Percentiles rank a stretch among this genome's conserved stretches.
These are phyloP conservation scores for Mycocentrospora acerina DNA, from an alignment of 2,329 filamentous ascomycete genomes.

Conservation along the genomic window DNA sequence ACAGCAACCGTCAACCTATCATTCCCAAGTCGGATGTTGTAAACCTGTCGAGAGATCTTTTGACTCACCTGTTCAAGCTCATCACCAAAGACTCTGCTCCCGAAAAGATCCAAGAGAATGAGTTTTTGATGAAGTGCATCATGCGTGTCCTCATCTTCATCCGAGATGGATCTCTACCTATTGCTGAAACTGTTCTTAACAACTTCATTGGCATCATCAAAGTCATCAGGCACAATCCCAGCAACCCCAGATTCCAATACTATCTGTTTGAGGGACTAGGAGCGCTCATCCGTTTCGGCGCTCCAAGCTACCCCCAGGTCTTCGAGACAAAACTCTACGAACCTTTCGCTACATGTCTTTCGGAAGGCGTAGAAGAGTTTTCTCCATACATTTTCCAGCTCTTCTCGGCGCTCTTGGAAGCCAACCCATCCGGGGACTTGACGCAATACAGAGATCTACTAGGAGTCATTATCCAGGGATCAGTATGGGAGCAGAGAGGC, in stretches of 20 bases:
- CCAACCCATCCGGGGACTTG: slow-evolving; percentile 75
- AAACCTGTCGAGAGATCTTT: slow-evolving; percentile 79
- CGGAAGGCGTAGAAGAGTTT: slow-evolving; percentile 87
- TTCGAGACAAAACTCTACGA: slow-evolving; percentile 81
- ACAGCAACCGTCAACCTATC: slow-evolving; percentile 73
- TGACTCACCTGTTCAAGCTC: slow-evolving; percentile 86
- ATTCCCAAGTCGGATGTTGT: slow-evolving; percentile 79
- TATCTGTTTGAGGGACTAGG: slow-evolving; percentile 96
- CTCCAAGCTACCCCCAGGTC: slow-evolving; percentile 66
- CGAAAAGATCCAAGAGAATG: slow-evolving; percentile 96
- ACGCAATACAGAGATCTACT: slow-evolving; percentile 76
- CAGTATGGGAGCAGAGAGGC: slow-evolving; percentile 86
- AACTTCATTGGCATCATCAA: slow-evolving; percentile 88
- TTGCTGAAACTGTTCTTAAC: slow-evolving; percentile 75
- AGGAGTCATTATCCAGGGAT: slow-evolving; percentile 73
- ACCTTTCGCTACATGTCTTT: slow-evolving; percentile 78
- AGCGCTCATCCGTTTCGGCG: slow-evolving; percentile 78
- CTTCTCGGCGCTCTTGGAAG: slow-evolving; percentile 85
- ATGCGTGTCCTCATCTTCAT: slow-evolving; percentile 97
- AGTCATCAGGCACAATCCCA: slow-evolving; percentile 91
- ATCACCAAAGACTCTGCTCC: slow-evolving; percentile 83
- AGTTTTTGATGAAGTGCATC: slow-evolving; percentile 97
- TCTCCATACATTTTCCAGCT: slow-evolving; percentile 96
- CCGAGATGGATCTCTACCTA: slow-evolving; percentile 73
- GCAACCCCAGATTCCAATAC: slow-evolving; percentile 97